phyloP scores from a whole-genome alignment of 148 eudicot species.

The Polygonum maritimum region DNA sequence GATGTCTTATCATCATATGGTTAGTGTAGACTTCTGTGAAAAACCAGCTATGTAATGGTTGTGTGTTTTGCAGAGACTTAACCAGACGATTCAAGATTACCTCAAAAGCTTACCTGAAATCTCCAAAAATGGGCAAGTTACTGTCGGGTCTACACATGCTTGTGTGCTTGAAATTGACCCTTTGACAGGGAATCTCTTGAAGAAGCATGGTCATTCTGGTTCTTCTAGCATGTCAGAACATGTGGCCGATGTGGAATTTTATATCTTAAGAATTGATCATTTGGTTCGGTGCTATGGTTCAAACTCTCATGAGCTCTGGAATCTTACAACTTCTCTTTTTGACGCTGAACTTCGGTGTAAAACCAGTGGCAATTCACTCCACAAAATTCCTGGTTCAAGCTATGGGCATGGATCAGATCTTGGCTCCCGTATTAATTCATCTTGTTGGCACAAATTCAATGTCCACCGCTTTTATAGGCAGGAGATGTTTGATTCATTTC shows the following conservation, averaged over 20 bases:
- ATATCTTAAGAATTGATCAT: conserved; percentile 83
- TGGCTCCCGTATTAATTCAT: conserved; percentile 33
- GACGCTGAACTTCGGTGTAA: conserved; percentile 71
- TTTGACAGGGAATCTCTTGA: conserved; percentile 58
- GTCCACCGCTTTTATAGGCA: conserved; percentile 53
- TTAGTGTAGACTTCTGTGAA: not conserved
- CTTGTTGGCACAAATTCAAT: conserved; percentile 55
- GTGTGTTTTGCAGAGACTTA: conserved; percentile 46
- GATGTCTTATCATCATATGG: not conserved
- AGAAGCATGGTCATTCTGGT: conserved; percentile 41
- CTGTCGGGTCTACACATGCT: conserved; percentile 72
- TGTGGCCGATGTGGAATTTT: conserved; percentile 38
- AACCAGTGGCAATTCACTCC: conserved; percentile 35
- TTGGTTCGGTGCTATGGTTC: conserved; percentile 45
- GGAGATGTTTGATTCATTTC: conserved; percentile 35
- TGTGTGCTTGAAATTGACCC: conserved; percentile 73
- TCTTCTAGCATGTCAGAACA: conserved; percentile 16
- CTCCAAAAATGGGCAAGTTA: conserved; percentile 66
- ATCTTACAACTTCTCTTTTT: conserved; percentile 65
- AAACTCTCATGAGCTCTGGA: conserved; percentile 52
- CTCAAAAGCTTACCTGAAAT: conserved; percentile 59
- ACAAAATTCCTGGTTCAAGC: conserved; percentile 26
- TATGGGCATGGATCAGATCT: conserved; percentile 32
- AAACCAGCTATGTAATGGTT: not conserved
- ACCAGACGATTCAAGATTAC: conserved; percentile 43